These are phyloP conservation scores for Clarkia xantiana DNA, from an alignment of 345 rosid genomes.

Conservation along the genomic window DNA sequence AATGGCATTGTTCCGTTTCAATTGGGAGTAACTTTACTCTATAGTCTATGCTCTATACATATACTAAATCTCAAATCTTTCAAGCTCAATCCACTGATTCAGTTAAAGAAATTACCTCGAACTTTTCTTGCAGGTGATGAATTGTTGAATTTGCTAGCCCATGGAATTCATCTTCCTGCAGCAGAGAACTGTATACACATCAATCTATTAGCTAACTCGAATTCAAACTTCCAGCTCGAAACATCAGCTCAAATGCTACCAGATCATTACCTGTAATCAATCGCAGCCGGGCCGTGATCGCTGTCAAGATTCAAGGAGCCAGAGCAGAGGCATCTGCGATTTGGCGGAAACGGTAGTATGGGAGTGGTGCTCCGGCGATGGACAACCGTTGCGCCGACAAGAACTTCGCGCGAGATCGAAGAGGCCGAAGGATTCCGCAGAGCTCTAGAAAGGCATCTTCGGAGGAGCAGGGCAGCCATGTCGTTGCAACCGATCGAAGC, in stretches of 20 bases:
- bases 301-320: conserved; percentile 11
- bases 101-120: conserved; percentile 33
- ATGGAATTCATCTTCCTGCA: conserved; percentile 86
- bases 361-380: background rate
- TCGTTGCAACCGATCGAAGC: background rate
- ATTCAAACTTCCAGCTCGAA: too few relatives aligned
- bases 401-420: background rate
- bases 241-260: too few relatives aligned
- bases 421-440: conserved; percentile 7
- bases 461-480: conserved; percentile 30
- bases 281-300: conserved; percentile 30
- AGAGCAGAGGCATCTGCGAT: conserved; percentile 40
- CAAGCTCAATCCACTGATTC: too few relatives aligned
- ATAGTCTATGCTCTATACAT: too few relatives aligned
- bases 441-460: conserved; percentile 21
- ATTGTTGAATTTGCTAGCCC: conserved; percentile 58
- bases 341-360: background rate
- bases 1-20: too few relatives aligned
- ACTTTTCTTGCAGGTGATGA: conserved; percentile 59
- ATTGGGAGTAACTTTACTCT: too few relatives aligned
- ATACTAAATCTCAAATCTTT: too few relatives aligned
- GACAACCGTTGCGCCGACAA: background rate
- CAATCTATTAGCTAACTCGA: conserved; percentile 9
- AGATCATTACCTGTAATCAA: conserved; percentile 34
- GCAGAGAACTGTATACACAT: conserved; percentile 45